Evolutionary conservation across 2,329 filamentous ascomycete genomes (phyloP), one percentile per base, ranked within the genome.

Genomic region (Fusarium sp.): DNA sequence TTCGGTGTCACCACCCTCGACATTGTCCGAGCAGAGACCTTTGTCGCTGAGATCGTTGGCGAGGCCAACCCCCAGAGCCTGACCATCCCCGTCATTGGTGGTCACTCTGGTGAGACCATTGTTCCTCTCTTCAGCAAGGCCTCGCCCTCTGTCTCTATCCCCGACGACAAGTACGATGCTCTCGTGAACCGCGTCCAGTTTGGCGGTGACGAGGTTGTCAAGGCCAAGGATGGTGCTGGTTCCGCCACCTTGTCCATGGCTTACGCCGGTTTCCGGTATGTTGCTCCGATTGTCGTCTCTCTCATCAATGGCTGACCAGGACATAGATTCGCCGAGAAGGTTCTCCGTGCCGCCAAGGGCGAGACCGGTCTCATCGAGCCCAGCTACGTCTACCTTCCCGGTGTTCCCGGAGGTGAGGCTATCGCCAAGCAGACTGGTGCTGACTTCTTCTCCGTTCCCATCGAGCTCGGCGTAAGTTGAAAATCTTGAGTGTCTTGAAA

Each of bases 1-100:
- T 99, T 99, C 79, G 96, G 96, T 87, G 96, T 99, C 79, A 99
- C 96, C 79, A 98, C 96, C 54, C 91, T 99, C 75, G 96, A 99
- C 82, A 94, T 99, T 77, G 96, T 99, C 79, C 95, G 96, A 80
- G 93, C 96, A 74, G 93, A 97, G 87, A 97, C 94, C 72, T 99
- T 99, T 80, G 92, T 97, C 67, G 91, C 93, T 76, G 90, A 93
- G 78, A 91, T 96, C 77, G 87, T 87, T 68, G 93, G 94, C 82
- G 89, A 92, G 83, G 88, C 90, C 79, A 90, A 95, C 80, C 93
- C 94, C 65, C 87, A 91, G 77, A 91, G 94, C 81, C 87, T 93
- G 73, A 92, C 85, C 73, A 91, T 99, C 72, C 94, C 95, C 73
- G 96, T 99, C 76, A 89, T 99, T 78, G 96, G 96, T 78, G 96